These are phyloP conservation scores for Alternaria ethzedia DNA, from an alignment of 2,329 filamentous ascomycete species.

Conservation along the genomic window DNA sequence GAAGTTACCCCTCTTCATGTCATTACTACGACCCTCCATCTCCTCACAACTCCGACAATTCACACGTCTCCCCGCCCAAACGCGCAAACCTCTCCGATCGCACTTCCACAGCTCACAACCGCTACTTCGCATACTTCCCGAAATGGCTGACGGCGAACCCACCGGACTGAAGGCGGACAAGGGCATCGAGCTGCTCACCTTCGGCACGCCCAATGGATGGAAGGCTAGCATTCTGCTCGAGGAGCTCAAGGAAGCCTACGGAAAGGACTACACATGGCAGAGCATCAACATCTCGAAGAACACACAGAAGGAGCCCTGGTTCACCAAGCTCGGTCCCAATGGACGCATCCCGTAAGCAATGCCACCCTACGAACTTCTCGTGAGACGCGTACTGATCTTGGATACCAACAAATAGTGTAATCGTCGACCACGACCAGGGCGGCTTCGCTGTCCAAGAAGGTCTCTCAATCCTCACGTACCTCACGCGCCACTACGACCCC, in stretches of 20 bases:
- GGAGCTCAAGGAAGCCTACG: constrained; percentile 70
- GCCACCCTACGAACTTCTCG: background rate
- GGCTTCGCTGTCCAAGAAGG: constrained; percentile 61
- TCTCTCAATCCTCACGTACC: constrained; percentile 52
- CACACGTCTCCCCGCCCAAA: constrained; percentile 16
- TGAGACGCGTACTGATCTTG: background rate
- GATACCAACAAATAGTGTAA: constrained; percentile 45
- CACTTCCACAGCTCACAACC: constrained; percentile 28
- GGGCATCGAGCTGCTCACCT: constrained; percentile 70
- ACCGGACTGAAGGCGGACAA: constrained; percentile 66
- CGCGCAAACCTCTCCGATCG: constrained; percentile 14
- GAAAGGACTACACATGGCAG: constrained; percentile 64
- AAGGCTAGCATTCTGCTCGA: constrained; percentile 69
- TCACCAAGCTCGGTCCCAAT: constrained; percentile 67
- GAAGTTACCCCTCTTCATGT: constrained; percentile 22
- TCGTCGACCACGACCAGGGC: constrained; percentile 69
- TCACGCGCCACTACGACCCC: constrained; percentile 55
- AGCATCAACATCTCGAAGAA: constrained; percentile 64
- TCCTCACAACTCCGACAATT: constrained; percentile 22
- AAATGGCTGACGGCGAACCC: constrained; percentile 49
- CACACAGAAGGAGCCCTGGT: constrained; percentile 73
- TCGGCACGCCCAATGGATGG: constrained; percentile 56
- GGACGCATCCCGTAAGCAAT: constrained; percentile 62
- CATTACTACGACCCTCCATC: constrained; percentile 23
- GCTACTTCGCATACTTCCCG: constrained; percentile 20